Evolutionary conservation across 2,329 filamentous ascomycete genomes (phyloP).

Genomic region (Neonectria hederae): DNA sequence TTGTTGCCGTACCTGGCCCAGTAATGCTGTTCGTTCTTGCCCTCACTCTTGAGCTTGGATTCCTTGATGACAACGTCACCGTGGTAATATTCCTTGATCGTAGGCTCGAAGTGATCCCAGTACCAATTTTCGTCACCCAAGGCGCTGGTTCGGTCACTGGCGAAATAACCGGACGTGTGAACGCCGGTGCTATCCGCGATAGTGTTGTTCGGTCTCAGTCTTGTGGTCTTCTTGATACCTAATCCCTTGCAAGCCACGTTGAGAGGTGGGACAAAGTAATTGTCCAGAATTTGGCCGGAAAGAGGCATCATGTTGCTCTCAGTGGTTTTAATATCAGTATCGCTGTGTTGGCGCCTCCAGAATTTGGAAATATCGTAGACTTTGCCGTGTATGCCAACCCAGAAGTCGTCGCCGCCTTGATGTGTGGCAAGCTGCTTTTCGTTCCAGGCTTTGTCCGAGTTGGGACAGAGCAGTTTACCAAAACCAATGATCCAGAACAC

Average conservation of each 20-base stretch:
- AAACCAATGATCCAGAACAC: conserved; percentile 94
- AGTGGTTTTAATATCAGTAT: conserved; percentile 69
- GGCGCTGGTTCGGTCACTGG: conserved; percentile 64
- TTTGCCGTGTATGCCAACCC: conserved; percentile 84
- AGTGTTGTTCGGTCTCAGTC: conserved; percentile 73
- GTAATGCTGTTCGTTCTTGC: conserved; percentile 71
- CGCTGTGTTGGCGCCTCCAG: conserved; percentile 86
- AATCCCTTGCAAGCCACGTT: conserved; percentile 78
- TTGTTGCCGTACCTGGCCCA: conserved; percentile 83
- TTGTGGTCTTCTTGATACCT: conserved; percentile 65
- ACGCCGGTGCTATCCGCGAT: conserved; percentile 62
- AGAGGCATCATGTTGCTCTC: conserved; percentile 77
- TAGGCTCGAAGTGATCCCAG: conserved; percentile 73
- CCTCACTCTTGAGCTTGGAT: conserved; percentile 69
- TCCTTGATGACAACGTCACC: conserved; percentile 81
- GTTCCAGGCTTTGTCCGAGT: conserved; percentile 90
- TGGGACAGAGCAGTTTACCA: conserved; percentile 86
- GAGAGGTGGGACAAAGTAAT: conserved; percentile 87
- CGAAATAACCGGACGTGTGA: conserved; percentile 75
- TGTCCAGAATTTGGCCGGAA: conserved; percentile 80
- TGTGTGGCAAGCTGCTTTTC: conserved; percentile 75
- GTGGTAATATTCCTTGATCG: conserved; percentile 86
- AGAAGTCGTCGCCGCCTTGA: conserved; percentile 79
- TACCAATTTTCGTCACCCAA: conserved; percentile 81
- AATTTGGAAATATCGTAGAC: conserved; percentile 95